Evolutionary conservation across 1,139 yeast genomes (phyloP).

Genomic region (Sugiyamaella pinicola): DNA sequence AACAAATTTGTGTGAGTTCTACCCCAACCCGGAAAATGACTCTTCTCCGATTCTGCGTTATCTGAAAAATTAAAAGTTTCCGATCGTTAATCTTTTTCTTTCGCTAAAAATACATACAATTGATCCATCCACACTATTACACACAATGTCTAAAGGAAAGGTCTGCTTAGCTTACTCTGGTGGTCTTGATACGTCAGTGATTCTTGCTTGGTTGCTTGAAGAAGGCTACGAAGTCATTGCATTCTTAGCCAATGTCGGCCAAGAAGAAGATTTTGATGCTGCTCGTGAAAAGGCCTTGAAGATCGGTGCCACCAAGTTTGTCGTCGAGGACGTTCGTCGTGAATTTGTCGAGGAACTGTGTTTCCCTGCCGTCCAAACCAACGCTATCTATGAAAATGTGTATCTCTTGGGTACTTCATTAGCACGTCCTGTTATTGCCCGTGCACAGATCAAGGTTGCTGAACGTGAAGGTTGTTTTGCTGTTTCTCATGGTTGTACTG

Average conservation of each 20-base stretch:
- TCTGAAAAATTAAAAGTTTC: background rate
- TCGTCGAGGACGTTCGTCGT: constrained; percentile 90
- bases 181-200: constrained; percentile 96
- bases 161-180: constrained; percentile 99
- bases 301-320: constrained; percentile 95
- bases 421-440: constrained; percentile 98
- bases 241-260: constrained; percentile 96
- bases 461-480: constrained; percentile 98
- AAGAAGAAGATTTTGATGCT: constrained; percentile 97
- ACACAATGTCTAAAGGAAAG: constrained; percentile 65
- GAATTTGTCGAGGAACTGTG: constrained; percentile 92
- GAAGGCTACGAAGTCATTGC: constrained; percentile 98
- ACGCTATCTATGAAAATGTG: constrained; percentile 96
- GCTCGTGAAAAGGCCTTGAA: constrained; percentile 95
- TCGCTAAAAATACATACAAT: background rate
- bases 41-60: constrained; percentile 5
- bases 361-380: constrained; percentile 95
- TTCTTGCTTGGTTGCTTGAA: constrained; percentile 96
- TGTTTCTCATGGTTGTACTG: constrained; percentile 98
- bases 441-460: constrained; percentile 96
- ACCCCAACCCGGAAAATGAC: constrained; percentile 14
- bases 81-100: background rate
- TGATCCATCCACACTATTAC: background rate
- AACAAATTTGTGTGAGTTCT: background rate
- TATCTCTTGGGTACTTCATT: constrained; percentile 94